Conservation (phyloP, 805 yeast species). For the Candida verbasci region DNA sequence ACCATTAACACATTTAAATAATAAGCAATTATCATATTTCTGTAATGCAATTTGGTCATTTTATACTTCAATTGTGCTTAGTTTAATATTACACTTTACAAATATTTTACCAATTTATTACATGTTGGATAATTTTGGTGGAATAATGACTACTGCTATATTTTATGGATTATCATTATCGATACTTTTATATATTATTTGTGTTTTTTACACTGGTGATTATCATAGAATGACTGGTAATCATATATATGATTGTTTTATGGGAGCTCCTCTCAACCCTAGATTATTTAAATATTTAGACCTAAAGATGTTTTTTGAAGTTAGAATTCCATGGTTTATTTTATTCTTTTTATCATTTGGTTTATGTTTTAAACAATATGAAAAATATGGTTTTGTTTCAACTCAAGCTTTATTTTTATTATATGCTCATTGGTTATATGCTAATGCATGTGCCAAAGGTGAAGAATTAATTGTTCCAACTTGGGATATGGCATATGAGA, state of each 20-base stretch:
- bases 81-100: conserved; percentile 62
- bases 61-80: conserved; percentile 60
- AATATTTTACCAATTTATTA: conserved; percentile 71
- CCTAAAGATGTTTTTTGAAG: conserved; percentile 95
- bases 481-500: conserved; percentile 99
- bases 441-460: conserved; percentile 96
- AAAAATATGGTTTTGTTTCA: conserved; percentile 71
- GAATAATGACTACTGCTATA: conserved; percentile 90
- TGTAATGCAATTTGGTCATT: conserved; percentile 90
- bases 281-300: conserved; percentile 83
- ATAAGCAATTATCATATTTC: conserved; percentile 81
- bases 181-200: conserved; percentile 63
- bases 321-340: conserved; percentile 95
- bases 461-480: conserved; percentile 96
- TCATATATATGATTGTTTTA: conserved; percentile 82
- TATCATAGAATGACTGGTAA: conserved; percentile 91
- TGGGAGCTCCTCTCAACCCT: conserved; percentile 98
- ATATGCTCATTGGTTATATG: conserved; percentile 89
- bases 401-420: conserved; percentile 71
- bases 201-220: conserved; percentile 62
- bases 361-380: conserved; percentile 74
- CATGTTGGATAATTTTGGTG: conserved; percentile 78
- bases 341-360: conserved; percentile 73
- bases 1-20: conserved; percentile 76
- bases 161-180: conserved; percentile 70